phyloP scores from a whole-genome alignment of 2,329 filamentous ascomycete genomes.

The Corynespora cassiicola region DNA sequence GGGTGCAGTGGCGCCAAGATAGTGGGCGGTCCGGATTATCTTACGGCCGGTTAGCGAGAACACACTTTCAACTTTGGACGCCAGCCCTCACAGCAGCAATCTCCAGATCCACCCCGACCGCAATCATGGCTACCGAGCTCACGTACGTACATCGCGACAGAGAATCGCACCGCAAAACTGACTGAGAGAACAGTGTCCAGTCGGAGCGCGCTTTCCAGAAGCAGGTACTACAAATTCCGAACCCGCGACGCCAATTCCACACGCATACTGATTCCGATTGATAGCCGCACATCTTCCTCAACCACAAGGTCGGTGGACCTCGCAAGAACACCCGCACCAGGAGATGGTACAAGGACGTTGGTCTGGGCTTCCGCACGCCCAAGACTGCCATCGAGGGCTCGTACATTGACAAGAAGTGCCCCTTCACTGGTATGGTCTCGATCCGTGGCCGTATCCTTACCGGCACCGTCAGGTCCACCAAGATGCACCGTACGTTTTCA shows the following conservation, averaged over 20 bases:
- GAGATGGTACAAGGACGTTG: slow-evolving; percentile 99
- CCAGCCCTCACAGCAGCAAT: slow-evolving; percentile 25
- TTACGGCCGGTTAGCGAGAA: slow-evolving; percentile 3
- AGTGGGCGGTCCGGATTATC: slow-evolving; percentile 1
- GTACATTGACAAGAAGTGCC: slow-evolving; percentile 99
- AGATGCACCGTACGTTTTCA: slow-evolving; percentile 85
- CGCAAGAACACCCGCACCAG: slow-evolving; percentile 58
- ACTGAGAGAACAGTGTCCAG: slow-evolving; percentile 82
- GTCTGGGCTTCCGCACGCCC: slow-evolving; percentile 98
- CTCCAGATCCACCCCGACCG: too few species aligned
- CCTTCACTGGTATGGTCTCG: slow-evolving; percentile 98
- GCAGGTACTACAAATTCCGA: slow-evolving; percentile 41
- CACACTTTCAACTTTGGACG: slow-evolving; percentile 9
- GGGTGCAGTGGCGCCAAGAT: neutral
- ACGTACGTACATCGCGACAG: slow-evolving; percentile 37
- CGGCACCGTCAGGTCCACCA: slow-evolving; percentile 98
- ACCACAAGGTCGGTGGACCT: slow-evolving; percentile 85
- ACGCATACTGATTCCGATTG: slow-evolving; percentile 37
- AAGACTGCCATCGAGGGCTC: slow-evolving; percentile 97
- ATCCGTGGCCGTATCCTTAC: slow-evolving; percentile 99
- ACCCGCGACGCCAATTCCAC: slow-evolving; percentile 16
- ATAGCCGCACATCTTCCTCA: slow-evolving; percentile 99
- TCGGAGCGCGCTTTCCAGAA: slow-evolving; percentile 99
- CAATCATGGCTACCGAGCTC: slow-evolving; percentile 54
- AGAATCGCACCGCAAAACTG: slow-evolving; percentile 24